Evolutionary conservation across 2,329 filamentous ascomycete genomes (phyloP).

Genomic region (Aquanectria penicillioides): DNA sequence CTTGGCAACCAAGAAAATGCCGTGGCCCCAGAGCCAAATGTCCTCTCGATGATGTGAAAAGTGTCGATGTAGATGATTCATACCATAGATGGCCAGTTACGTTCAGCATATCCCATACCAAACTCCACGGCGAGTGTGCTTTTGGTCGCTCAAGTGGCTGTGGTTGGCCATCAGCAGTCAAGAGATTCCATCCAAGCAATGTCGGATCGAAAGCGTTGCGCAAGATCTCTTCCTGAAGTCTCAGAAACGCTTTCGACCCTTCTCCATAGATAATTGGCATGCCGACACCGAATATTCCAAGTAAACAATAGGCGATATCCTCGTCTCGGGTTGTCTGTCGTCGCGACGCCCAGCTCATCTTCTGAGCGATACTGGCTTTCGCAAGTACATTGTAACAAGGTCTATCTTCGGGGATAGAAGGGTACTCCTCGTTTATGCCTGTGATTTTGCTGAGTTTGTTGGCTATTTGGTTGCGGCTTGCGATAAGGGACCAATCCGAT

Average conservation of each 20-base stretch:
- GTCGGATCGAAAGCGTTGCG: too few species aligned
- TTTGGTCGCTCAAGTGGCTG: too few species aligned
- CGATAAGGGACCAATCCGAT: background rate
- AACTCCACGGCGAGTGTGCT: too few species aligned
- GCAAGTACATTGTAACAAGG: background rate
- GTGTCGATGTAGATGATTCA: too few species aligned
- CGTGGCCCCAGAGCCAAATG: too few species aligned
- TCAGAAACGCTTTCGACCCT: slow-evolving; percentile 31
- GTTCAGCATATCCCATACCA: too few species aligned
- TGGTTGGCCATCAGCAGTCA: too few species aligned
- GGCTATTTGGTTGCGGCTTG: background rate
- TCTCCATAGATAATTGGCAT: slow-evolving; percentile 45
- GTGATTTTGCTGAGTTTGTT: background rate
- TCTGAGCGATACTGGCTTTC: background rate
- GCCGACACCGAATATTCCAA: slow-evolving; percentile 43
- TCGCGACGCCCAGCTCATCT: background rate
- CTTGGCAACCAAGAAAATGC: too few species aligned
- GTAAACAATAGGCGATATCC: slow-evolving; percentile 41
- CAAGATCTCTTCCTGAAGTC: slow-evolving; percentile 37
- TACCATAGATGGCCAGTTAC: too few species aligned
- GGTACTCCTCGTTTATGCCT: background rate
- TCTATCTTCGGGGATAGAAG: too few species aligned
- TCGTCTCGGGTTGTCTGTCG: slow-evolving; percentile 26
- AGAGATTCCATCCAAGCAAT: too few species aligned
- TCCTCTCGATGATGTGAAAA: too few species aligned